Evolutionary conservation across 257 asterid species (phyloP).

Genomic region (Cruciata laevipes): DNA sequence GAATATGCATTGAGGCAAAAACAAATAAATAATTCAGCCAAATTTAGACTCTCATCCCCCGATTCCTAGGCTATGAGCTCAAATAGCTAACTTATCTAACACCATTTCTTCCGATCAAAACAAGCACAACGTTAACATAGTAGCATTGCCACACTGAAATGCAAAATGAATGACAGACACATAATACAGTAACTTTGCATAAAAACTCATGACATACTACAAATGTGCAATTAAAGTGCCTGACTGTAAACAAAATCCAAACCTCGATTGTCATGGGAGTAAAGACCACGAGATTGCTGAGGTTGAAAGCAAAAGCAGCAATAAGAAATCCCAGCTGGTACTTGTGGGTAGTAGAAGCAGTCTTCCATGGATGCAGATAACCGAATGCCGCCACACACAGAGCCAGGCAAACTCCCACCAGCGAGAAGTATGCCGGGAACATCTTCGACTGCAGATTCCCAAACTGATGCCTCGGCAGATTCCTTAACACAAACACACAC

Average conservation of each 20-base stretch:
- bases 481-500: slow-evolving; percentile 28
- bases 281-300: slow-evolving; percentile 77
- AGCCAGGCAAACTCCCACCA: slow-evolving; percentile 97
- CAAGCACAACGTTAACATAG: not conserved
- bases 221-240: not conserved
- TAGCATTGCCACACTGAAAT: not conserved
- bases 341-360: slow-evolving; percentile 56
- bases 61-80: not conserved
- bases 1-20: not conserved
- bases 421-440: slow-evolving; percentile 95
- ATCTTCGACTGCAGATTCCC: slow-evolving; percentile 95
- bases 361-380: slow-evolving; percentile 91
- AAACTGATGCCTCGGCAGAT: slow-evolving; percentile 92
- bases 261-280: slow-evolving; percentile 99
- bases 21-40: not conserved
- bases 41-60: not conserved
- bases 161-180: not conserved
- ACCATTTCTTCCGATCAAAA: not conserved
- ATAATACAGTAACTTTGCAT: not conserved
- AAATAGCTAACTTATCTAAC: not conserved
- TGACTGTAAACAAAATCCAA: not conserved
- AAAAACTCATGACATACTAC: not conserved
- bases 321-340: slow-evolving; percentile 85
- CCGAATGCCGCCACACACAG: slow-evolving; percentile 73
- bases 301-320: slow-evolving; percentile 83